Percentiles rank a stretch among this genome's conserved stretches.
These are phyloP conservation scores for Fraxinus paxiana DNA, from an alignment of 305 asterid genomes.

Conservation along the genomic window DNA sequence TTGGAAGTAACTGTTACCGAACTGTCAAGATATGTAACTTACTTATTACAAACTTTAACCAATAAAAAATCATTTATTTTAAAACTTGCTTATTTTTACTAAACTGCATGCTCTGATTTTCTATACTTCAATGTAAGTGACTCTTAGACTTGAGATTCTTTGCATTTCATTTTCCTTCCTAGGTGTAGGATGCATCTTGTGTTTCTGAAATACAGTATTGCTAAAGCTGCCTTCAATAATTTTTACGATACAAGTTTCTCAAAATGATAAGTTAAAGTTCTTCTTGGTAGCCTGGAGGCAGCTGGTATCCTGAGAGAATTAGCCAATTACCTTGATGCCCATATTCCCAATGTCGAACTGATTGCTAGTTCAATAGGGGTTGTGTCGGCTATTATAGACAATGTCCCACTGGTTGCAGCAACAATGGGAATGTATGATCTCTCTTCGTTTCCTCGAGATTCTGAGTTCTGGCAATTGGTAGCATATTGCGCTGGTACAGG, in stretches of 20 bases:
- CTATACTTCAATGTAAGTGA: neutral
- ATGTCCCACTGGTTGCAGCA: slow-evolving; percentile 97
- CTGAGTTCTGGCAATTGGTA: slow-evolving; percentile 94
- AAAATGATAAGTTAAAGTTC: neutral
- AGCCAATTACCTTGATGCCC: slow-evolving; percentile 88
- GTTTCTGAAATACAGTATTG: neutral
- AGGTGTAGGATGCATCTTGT: neutral
- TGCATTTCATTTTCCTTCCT: neutral
- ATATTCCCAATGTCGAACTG: slow-evolving; percentile 59
- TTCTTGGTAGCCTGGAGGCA: slow-evolving; percentile 71
- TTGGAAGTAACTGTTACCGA: neutral
- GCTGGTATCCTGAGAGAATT: slow-evolving; percentile 86
- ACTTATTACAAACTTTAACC: neutral
- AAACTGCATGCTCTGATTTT: neutral
- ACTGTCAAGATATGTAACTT: neutral
- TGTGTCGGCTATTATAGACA: slow-evolving; percentile 87
- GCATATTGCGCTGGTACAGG: slow-evolving; percentile 98
- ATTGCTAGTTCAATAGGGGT: slow-evolving; percentile 90
- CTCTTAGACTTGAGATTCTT: neutral
- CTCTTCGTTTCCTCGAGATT: slow-evolving; percentile 71
- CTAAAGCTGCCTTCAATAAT: neutral
- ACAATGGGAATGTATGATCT: slow-evolving; percentile 98
- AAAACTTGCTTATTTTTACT: neutral
- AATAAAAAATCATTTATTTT: neutral
- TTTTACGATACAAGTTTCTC: neutral